phyloP scores from a whole-genome alignment of 2,329 filamentous ascomycete species.

The Pyrenophora seminiperda region DNA sequence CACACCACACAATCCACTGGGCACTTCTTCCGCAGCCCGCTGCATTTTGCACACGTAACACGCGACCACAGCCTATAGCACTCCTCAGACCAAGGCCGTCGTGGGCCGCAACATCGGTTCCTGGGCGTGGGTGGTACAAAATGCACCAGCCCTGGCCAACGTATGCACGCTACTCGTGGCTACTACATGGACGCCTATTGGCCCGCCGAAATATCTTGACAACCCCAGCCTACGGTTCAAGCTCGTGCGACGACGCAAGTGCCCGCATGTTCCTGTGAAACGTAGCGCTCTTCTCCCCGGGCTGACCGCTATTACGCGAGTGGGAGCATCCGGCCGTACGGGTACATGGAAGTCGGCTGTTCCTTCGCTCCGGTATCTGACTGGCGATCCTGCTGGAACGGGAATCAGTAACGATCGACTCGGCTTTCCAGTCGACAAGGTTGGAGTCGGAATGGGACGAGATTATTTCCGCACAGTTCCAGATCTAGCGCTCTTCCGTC shows the following conservation, averaged over 20 bases:
- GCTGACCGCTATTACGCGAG: slow-evolving; percentile 4
- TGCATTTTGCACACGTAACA: slow-evolving; percentile 3
- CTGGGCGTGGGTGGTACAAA: slow-evolving; percentile 2
- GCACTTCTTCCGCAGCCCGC: slow-evolving; percentile 3
- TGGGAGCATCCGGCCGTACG: not conserved
- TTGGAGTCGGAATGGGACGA: no score
- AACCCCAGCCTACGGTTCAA: no score
- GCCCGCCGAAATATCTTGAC: not conserved
- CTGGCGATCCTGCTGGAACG: no score
- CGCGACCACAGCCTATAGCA: slow-evolving; percentile 1
- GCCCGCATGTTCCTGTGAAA: slow-evolving; percentile 8
- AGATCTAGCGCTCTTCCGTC: no score
- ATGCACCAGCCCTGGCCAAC: slow-evolving; percentile 1
- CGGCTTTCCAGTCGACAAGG: no score
- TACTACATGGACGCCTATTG: not conserved
- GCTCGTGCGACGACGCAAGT: slow-evolving; percentile 3
- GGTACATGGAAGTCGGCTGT: not conserved
- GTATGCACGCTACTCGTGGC: slow-evolving; percentile 8
- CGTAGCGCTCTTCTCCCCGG: not conserved
- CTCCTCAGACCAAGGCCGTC: slow-evolving; percentile 1
- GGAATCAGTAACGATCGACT: not conserved
- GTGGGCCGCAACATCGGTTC: slow-evolving; percentile 2
- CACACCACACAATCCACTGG: slow-evolving; percentile 3
- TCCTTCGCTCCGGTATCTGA: no score
- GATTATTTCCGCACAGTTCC: no score